Base-by-base conservation (phyloP, 2,329 filamentous ascomycete species). In the Penicillium sp. region DNA sequence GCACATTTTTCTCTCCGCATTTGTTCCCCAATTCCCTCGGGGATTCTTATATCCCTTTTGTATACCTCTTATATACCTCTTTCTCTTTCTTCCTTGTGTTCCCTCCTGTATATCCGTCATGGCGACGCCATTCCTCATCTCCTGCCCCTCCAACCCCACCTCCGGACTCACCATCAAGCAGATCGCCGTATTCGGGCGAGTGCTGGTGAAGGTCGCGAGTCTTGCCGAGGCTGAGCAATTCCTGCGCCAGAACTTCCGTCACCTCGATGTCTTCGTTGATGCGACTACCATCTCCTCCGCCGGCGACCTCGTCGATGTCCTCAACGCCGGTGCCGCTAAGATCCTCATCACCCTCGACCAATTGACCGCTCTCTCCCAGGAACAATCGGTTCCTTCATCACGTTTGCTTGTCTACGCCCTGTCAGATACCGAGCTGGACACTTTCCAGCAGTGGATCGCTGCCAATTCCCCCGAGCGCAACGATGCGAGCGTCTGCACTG, bases 241-340 rank as follows among this genome's bases (percentile, higher is more conserved):
- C 62, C 72, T 86, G 37, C 76, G 78, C 47, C 69, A 78, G 44
- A 79, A 82, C 37, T 78, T 83, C 55, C 73, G 76, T 46, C 69
- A 71, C 7, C 78, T 81, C 46, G 69, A 77, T 57, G 81, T 88
- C 56, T 90, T 87, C 67, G 81, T 95, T 58, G 89, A 95, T 62
- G 89, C 84, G 44, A 86, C 87, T 4, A 73, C 74, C 20, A 77
- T 97, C 33, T 70, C 80, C 28, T 83, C 83, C 9, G 75, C 77
- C 47, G 86, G 90, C 58, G 87, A 95, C 56, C 77, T 97, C 31
- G 74, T 92, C 46, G 81, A 87, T 41, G 78, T 97, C 31, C 82
- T 98, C 48, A 88, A 98, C 68, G 81, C 84, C 56, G 93, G 93
- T 52, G 89, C 90, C 6, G 81, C 84, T 45, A 93, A 86, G 67